A percentile compares a stretch with the other conserved stretches of the same genome.
phyloP scores from a whole-genome alignment of 2,329 filamentous ascomycete genomes.

The Aureobasidium sp. region DNA sequence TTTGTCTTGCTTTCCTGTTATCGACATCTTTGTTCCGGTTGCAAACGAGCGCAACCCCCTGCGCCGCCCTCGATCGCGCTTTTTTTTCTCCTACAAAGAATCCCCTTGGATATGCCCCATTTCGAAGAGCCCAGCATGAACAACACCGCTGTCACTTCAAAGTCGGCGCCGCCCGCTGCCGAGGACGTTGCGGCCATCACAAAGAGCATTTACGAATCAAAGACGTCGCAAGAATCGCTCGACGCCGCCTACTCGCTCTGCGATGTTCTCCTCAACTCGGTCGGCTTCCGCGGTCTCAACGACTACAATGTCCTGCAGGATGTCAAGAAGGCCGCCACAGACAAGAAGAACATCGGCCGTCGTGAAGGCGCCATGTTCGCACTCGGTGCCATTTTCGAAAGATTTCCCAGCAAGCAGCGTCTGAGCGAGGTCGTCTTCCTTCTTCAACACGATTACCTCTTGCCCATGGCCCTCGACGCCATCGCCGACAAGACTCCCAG shows the following conservation, averaged over 20 bases:
- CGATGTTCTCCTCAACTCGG: constrained; percentile 57
- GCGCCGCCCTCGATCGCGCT: not conserved
- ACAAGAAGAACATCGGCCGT: constrained; percentile 85
- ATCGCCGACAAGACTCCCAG: constrained; percentile 84
- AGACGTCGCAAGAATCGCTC: constrained; percentile 49
- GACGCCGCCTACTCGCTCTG: constrained; percentile 60
- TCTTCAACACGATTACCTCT: constrained; percentile 67
- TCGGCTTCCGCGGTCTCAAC: constrained; percentile 56
- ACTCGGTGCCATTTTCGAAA: constrained; percentile 87
- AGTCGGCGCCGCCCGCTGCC: constrained; percentile 37
- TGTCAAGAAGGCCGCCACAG: constrained; percentile 69
- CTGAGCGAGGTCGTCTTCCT: constrained; percentile 76
- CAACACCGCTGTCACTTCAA: constrained; percentile 38
- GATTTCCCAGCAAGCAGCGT: constrained; percentile 69
- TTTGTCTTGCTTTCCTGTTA: not conserved
- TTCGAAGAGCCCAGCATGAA: constrained; percentile 43
- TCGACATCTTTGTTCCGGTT: not conserved
- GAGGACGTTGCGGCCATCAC: constrained; percentile 41
- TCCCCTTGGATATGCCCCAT: constrained; percentile 9
- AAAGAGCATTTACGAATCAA: constrained; percentile 40
- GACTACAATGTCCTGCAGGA: constrained; percentile 56
- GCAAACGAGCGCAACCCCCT: not conserved
- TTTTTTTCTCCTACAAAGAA: not conserved
- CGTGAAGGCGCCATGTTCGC: constrained; percentile 93
- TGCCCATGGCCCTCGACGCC: constrained; percentile 70